Evolutionary conservation across 75 land plant genomes (phyloP).

Genomic region (Picea sitchensis): DNA sequence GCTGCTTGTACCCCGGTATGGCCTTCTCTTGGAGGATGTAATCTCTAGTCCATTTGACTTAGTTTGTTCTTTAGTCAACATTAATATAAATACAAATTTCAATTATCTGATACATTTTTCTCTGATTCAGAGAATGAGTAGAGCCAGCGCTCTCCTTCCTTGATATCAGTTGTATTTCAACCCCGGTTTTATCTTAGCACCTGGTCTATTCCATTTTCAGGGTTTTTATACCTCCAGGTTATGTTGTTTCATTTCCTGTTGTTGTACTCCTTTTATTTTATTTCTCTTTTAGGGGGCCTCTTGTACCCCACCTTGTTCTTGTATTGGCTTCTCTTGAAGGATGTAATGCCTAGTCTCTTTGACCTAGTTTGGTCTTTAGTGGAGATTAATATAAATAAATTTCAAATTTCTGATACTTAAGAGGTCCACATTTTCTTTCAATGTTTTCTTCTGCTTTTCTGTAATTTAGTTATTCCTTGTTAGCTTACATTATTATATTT

Average conservation of each 20-base stretch:
- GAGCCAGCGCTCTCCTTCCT: too few relatives aligned
- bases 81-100: not conserved
- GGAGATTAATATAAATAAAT: not conserved
- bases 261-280: too few relatives aligned
- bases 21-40: not conserved
- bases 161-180: too few relatives aligned
- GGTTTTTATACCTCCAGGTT: too few relatives aligned
- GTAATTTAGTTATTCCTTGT: not conserved
- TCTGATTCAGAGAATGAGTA: not conserved
- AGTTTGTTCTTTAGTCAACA: not conserved
- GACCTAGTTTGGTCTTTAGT: not conserved
- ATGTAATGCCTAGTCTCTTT: not conserved
- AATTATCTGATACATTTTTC: not conserved
- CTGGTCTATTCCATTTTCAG: too few relatives aligned
- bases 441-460: not conserved
- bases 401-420: not conserved
- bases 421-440: not conserved
- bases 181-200: too few relatives aligned
- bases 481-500: not conserved
- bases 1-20: not conserved
- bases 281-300: too few relatives aligned
- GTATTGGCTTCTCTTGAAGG: not conserved
- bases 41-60: not conserved
- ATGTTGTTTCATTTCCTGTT: too few relatives aligned
- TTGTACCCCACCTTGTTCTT: not conserved